Base-by-base conservation (phyloP, 306 rosid species). In the Pyrus betulifolia region DNA sequence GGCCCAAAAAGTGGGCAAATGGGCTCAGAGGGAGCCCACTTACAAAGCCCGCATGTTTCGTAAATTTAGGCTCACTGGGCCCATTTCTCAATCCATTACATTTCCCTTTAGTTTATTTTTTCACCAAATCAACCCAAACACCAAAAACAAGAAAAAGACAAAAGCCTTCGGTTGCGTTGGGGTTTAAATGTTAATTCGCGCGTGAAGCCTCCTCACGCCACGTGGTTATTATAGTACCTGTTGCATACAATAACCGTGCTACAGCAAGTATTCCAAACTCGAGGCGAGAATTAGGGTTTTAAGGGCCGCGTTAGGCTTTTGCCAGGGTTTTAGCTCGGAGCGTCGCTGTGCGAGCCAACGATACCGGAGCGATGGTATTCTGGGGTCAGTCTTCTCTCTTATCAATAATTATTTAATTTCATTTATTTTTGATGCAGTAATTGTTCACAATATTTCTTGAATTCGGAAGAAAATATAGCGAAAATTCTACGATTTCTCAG, bases 301-400 rank as follows among this genome's bases (percentile, higher is more conserved):
- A 78, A 70, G 69, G 38, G 70, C 68, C 62, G 3, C 5, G 44
- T 18, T 11, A 27, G 15, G 9, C 70, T 5, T 60, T 38, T 7
- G 59, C 76, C 73, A 82, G 90, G 90, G 90, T 84, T 84, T 87
- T 70, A 76, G 76, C 35, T 74, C 33, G 4, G 61, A 28, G 6
- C 54, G 11, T 42, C 66, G 19, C 23, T 25, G 45, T 42, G 76
- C 5, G 45, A 12, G 66, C 58, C 60, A 28, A 46, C 70, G 30
- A 58, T 12, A 4, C 30, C 46, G 15, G 21, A 19, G 6, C 11
- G 74, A 91, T 88, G 96, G 91, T 96, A 8, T 93, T 93, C 61
- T 93, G 98, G 98, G 98, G 98, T 93, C 23, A 45, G 91, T 81
- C 72, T 12, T 67, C 66, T 28, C 0, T 40, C 72, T n/a, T 2